Percentiles rank a stretch among this genome's conserved stretches.
Conservation (phyloP, 176 grass and related monocot genomes). For the sorghum (Sorghum bicolor) region Sorghum_bicolor_NCBIv3 NC_012873.2:53800501-53801000, state of each 20-base stretch:
- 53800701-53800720: not conserved
- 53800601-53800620: not conserved
- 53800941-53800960: not conserved
- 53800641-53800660: not conserved
- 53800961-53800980: not conserved
- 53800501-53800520: not conserved
- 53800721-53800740: not conserved
- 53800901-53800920: not conserved
- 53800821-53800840: slow-evolving; percentile 24
- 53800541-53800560: not conserved
- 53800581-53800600: not conserved
- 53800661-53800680: not conserved
- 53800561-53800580: not conserved
- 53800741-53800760: slow-evolving; percentile 5
- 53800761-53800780: slow-evolving; percentile 8
- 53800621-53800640: no score
- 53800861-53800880: not conserved
- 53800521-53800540: not conserved
- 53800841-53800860: slow-evolving; percentile 32
- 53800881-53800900: not conserved
- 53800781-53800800: not conserved
- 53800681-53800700: not conserved
- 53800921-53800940: not conserved
- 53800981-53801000: not conserved
- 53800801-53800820: not conserved